Percentiles rank a stretch among this genome's conserved stretches.
Conservation (phyloP, 805 yeast species). For the Henningerozyma blattae region DNA sequence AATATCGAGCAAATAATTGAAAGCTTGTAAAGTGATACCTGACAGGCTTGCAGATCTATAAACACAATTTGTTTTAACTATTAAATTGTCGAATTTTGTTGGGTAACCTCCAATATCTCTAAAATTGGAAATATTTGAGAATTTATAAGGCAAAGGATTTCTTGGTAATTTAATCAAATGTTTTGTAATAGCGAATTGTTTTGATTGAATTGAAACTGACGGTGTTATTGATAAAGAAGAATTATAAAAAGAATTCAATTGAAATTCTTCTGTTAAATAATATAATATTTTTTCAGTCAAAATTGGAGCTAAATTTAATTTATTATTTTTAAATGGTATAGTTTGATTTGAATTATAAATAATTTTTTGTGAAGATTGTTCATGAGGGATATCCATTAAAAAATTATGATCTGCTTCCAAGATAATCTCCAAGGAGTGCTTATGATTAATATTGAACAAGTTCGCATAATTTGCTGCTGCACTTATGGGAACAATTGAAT, state of each 20-base stretch:
- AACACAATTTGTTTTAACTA: constrained; percentile 40
- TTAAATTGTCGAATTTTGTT: constrained; percentile 25
- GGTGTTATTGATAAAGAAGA: constrained; percentile 4
- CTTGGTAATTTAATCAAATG: constrained; percentile 10
- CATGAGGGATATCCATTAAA: no score
- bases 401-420: constrained; percentile 57
- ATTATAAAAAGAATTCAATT: constrained; percentile 39
- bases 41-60: constrained; percentile 57
- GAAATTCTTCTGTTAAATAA: constrained; percentile 31
- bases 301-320: constrained; percentile 32
- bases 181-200: constrained; percentile 3
- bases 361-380: no score
- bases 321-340: constrained; percentile 35
- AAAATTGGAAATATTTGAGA: constrained; percentile 41
- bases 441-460: constrained; percentile 41
- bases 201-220: no score
- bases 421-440: constrained; percentile 39
- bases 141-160: constrained; percentile 15
- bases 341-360: no score
- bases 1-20: constrained; percentile 22
- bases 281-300: constrained; percentile 23
- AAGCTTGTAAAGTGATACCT: constrained; percentile 40
- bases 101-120: constrained; percentile 74
- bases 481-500: constrained; percentile 48
- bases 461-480: constrained; percentile 54